Percentiles rank a stretch among this genome's conserved stretches.
These are phyloP conservation scores for Trichosporon sp. DNA, from an alignment of 1,284 basidiomycete genomes.

Conservation along the genomic window DNA sequence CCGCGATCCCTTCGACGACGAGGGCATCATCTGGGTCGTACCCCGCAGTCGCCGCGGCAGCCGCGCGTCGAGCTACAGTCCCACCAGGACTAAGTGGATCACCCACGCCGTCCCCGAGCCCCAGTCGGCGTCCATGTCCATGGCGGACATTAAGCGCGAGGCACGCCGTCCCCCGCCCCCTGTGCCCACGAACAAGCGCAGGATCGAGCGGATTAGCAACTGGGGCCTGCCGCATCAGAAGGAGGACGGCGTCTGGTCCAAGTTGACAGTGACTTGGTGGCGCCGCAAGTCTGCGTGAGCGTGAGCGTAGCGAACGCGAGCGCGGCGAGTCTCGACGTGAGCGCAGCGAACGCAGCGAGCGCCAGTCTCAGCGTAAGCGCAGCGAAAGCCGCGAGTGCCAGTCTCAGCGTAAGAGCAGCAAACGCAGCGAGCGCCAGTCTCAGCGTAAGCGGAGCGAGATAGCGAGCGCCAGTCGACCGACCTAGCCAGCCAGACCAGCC, in stretches of 20 bases:
- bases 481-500: too few species aligned
- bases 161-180: neutral
- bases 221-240: neutral
- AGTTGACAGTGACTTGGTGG: neutral
- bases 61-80: neutral
- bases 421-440: too few species aligned
- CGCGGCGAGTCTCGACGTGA: neutral
- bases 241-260: neutral
- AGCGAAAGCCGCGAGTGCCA: too few species aligned
- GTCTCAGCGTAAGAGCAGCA: too few species aligned
- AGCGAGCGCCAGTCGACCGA: too few species aligned
- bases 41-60: neutral
- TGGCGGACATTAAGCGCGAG: neutral
- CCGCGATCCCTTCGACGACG: neutral
- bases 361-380: neutral
- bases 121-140: neutral
- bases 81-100: neutral
- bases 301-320: too few species aligned
- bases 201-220: neutral
- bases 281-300: neutral
- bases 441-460: neutral
- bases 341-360: neutral
- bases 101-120: neutral
- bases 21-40: slow-evolving; percentile 1
- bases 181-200: neutral